Evolutionary conservation across 2,329 filamentous ascomycete genomes (phyloP).

Genomic region (Talaromyces sp.): DNA sequence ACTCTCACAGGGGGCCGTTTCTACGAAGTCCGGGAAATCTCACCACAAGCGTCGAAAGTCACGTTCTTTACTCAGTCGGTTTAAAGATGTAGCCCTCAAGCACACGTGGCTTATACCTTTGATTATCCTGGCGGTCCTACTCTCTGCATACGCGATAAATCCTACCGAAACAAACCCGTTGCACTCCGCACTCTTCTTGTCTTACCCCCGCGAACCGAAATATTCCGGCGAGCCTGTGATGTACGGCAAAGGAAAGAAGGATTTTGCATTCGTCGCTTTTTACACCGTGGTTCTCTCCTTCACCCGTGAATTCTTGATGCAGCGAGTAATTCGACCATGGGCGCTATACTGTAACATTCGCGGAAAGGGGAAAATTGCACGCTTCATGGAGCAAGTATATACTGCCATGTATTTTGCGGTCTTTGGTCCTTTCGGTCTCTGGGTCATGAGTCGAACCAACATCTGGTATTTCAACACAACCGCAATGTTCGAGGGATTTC

Average conservation of each 20-base stretch:
- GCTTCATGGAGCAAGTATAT: slow-evolving; percentile 96
- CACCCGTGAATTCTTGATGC: slow-evolving; percentile 94
- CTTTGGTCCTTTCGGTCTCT: slow-evolving; percentile 79
- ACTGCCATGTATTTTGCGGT: slow-evolving; percentile 86
- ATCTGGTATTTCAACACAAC: slow-evolving; percentile 94
- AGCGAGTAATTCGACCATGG: slow-evolving; percentile 76
- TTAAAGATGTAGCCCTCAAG: slow-evolving; percentile 42
- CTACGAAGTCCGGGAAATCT: slow-evolving; percentile 32
- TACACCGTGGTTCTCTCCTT: slow-evolving; percentile 89
- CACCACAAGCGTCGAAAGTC: slow-evolving; percentile 47
- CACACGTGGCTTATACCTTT: slow-evolving; percentile 69
- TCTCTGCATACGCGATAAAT: slow-evolving; percentile 69
- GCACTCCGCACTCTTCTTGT: slow-evolving; percentile 81
- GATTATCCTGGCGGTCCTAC: slow-evolving; percentile 62
- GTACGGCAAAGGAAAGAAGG: slow-evolving; percentile 86
- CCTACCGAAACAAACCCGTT: slow-evolving; percentile 76
- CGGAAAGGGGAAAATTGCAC: slow-evolving; percentile 73
- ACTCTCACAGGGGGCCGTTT: not conserved
- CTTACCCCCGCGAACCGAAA: slow-evolving; percentile 69
- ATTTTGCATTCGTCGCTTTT: slow-evolving; percentile 83
- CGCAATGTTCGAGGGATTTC: slow-evolving; percentile 87
- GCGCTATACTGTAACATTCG: slow-evolving; percentile 68
- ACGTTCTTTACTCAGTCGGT: slow-evolving; percentile 45
- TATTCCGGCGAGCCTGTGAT: slow-evolving; percentile 55
- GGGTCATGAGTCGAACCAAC: slow-evolving; percentile 85